Conservation (phyloP, 2,329 filamentous ascomycete genomes). For the Diplocarpon rosae region DNA sequence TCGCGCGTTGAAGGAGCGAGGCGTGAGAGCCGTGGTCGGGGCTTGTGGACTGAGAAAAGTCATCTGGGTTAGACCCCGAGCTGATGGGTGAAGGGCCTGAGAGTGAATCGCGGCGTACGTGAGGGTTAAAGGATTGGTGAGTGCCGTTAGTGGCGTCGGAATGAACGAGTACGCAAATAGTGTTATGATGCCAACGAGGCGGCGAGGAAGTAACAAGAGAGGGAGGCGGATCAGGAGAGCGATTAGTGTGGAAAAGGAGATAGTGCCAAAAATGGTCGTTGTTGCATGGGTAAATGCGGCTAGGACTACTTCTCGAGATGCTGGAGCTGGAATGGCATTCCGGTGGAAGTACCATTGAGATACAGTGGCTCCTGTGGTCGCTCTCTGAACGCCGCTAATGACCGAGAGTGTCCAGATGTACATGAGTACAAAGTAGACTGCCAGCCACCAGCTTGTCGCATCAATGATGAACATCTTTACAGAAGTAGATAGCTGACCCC, state of each 20-base stretch:
- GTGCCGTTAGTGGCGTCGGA: slow-evolving; percentile 70
- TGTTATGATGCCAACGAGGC: slow-evolving; percentile 51
- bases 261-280: slow-evolving; percentile 83
- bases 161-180: slow-evolving; percentile 68
- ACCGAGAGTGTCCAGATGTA: slow-evolving; percentile 92
- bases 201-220: slow-evolving; percentile 68
- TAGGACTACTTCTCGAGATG: slow-evolving; percentile 68
- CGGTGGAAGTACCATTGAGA: slow-evolving; percentile 99
- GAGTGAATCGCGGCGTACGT: slow-evolving; percentile 94
- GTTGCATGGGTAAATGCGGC: slow-evolving; percentile 73
- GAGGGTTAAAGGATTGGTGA: slow-evolving; percentile 84
- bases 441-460: slow-evolving; percentile 87
- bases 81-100: slow-evolving; percentile 65
- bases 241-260: slow-evolving; percentile 78
- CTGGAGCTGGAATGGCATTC: slow-evolving; percentile 64
- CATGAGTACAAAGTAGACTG: slow-evolving; percentile 81
- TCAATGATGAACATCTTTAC: slow-evolving; percentile 65
- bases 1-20: slow-evolving; percentile 37
- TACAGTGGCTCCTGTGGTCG: slow-evolving; percentile 86
- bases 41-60: slow-evolving; percentile 64
- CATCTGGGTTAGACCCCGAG: slow-evolving; percentile 71
- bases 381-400: slow-evolving; percentile 77
- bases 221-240: slow-evolving; percentile 74
- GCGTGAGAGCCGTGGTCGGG: slow-evolving; percentile 61
- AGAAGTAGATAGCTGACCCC: slow-evolving; percentile 66